Percentiles rank a stretch among this genome's conserved stretches.
These are phyloP conservation scores for Dillenia turbinata DNA, from an alignment of 164 flowering plant species.

Conservation along the genomic window DNA sequence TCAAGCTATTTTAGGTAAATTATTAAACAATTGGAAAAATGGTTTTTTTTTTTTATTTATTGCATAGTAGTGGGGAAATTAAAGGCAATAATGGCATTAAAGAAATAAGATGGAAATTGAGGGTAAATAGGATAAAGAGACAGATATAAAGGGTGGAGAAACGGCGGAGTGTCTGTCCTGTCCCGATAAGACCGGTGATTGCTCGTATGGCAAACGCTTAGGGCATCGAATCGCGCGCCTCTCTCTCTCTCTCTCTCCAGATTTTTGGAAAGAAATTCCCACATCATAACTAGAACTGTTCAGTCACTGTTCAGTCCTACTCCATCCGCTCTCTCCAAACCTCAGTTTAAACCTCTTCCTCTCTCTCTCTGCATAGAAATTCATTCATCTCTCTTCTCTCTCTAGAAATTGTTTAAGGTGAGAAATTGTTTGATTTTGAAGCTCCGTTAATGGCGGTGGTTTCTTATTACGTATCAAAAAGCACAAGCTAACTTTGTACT, in stretches of 20 bases:
- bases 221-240: slow-evolving; percentile 24
- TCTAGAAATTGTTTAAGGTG: neutral
- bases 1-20: too few relatives aligned
- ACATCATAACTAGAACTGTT: too few relatives aligned
- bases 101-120: slow-evolving; percentile 1
- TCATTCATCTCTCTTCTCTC: too few relatives aligned
- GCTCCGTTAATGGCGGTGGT: slow-evolving; percentile 4
- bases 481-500: neutral
- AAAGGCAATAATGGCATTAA: neutral
- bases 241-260: neutral
- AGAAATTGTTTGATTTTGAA: neutral
- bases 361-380: neutral
- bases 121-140: neutral
- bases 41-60: too few relatives aligned
- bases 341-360: slow-evolving; percentile 2
- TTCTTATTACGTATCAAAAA: neutral
- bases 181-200: slow-evolving; percentile 57
- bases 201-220: slow-evolving; percentile 33
- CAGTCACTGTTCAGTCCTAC: neutral
- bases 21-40: too few relatives aligned
- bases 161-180: slow-evolving; percentile 53
- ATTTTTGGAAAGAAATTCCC: slow-evolving; percentile 6
- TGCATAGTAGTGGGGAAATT: too few relatives aligned
- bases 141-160: slow-evolving; percentile 13
- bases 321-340: slow-evolving; percentile 10